A percentile compares a stretch with the other conserved stretches of the same genome.
These are phyloP conservation scores for Setaria italica DNA, from an alignment of 202 grass and related monocot species.

Conservation along the genomic window DNA sequence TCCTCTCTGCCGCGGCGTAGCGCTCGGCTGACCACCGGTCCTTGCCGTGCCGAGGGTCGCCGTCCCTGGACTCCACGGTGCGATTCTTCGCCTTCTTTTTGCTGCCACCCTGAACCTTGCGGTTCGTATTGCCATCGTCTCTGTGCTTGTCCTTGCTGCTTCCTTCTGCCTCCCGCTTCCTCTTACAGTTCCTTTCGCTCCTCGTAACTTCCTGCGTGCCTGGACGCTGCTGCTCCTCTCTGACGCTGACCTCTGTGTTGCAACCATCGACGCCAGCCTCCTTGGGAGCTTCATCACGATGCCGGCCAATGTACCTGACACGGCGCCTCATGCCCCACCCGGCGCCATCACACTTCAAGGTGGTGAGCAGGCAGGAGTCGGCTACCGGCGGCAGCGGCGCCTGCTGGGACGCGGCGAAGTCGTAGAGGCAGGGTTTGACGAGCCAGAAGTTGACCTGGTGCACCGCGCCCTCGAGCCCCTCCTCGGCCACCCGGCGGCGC, in stretches of 20 bases:
- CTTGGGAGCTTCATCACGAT: conserved; percentile 57
- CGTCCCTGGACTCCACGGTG: conserved; percentile 43
- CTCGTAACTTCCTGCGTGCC: conserved; percentile 29
- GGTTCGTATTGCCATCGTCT: conserved; percentile 35
- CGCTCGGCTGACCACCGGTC: conserved; percentile 79
- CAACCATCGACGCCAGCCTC: conserved; percentile 40
- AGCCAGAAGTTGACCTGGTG: conserved; percentile 78
- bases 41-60: conserved; percentile 62
- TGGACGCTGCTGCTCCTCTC: conserved; percentile 31
- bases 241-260: conserved; percentile 43
- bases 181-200: conserved; percentile 49
- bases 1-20: conserved; percentile 73
- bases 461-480: conserved; percentile 50
- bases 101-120: conserved; percentile 19
- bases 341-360: conserved; percentile 56
- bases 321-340: conserved; percentile 72
- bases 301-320: conserved; percentile 73
- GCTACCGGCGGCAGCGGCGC: background rate
- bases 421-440: conserved; percentile 48
- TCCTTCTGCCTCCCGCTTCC: conserved; percentile 37
- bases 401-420: conserved; percentile 39
- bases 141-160: conserved; percentile 27
- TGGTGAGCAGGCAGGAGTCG: conserved; percentile 55
- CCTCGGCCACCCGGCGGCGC: conserved; percentile 47
- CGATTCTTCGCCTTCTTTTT: conserved; percentile 57